Conservation (phyloP, 371 early-diverging fungal genomes). For the Mucor indicus region DNA sequence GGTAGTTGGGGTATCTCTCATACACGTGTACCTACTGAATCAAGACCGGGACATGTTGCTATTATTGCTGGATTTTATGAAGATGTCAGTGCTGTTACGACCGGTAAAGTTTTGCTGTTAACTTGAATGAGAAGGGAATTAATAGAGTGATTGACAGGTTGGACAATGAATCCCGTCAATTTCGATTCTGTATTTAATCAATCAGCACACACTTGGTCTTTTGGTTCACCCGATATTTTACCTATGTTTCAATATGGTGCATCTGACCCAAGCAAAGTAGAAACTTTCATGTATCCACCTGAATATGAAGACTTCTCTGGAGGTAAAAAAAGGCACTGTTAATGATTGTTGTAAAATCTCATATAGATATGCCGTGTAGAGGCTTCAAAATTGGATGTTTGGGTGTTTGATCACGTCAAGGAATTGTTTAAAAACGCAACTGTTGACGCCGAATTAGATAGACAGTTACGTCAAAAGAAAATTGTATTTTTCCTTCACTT, state of each 20-base stretch:
- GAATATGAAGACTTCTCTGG: constrained; percentile 89
- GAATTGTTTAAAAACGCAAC: constrained; percentile 38
- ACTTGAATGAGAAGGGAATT: too few relatives aligned
- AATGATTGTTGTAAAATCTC: too few relatives aligned
- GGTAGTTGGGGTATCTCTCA: constrained; percentile 93
- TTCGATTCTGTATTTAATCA: constrained; percentile 96
- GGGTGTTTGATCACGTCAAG: constrained; percentile 80
- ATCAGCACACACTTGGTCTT: constrained; percentile 91
- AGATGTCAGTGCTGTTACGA: constrained; percentile 96
- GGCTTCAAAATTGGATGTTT: constrained; percentile 81
- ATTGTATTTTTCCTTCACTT: constrained; percentile 91
- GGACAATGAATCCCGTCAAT: constrained; percentile 96
- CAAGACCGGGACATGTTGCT: constrained; percentile 97
- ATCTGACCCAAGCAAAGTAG: constrained; percentile 69
- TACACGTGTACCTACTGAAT: constrained; percentile 96
- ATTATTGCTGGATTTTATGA: constrained; percentile 97
- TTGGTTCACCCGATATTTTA: constrained; percentile 95
- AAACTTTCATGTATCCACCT: constrained; percentile 86
- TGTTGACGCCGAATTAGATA: constrained; percentile 46
- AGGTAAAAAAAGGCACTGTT: constrained; percentile 43
- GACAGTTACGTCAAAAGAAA: constrained; percentile 67
- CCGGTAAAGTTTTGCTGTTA: constrained; percentile 68
- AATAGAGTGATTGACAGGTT: constrained; percentile 61
- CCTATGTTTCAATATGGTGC: constrained; percentile 95
- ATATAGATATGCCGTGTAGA: constrained; percentile 63